These are phyloP conservation scores for Mortierella sp. DNA, from an alignment of 371 early-diverging fungal genomes.

Conservation along the genomic window DNA sequence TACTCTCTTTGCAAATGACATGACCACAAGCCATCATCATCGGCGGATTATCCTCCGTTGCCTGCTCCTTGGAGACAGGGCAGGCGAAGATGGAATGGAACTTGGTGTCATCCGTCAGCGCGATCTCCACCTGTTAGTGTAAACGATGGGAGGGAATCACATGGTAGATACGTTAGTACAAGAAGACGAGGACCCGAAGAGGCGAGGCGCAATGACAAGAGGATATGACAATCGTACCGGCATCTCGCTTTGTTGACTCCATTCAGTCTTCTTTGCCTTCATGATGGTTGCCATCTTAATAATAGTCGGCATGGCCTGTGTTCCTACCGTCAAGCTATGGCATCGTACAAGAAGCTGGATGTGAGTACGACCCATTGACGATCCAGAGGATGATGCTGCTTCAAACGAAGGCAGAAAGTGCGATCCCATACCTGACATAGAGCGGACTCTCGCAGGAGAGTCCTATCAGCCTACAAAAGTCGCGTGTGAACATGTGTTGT, in stretches of 20 bases:
- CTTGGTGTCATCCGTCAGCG: slow-evolving; percentile 79
- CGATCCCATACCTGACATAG: slow-evolving; percentile 66
- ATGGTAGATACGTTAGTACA: no score
- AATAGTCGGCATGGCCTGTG: slow-evolving; percentile 90
- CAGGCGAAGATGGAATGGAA: slow-evolving; percentile 98
- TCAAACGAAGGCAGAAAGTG: no score
- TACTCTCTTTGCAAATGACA: slow-evolving; percentile 92
- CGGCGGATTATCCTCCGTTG: slow-evolving; percentile 95
- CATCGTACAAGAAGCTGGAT: not conserved
- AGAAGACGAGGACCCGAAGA: no score
- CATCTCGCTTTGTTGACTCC: slow-evolving; percentile 92
- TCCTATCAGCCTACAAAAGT: slow-evolving; percentile 87
- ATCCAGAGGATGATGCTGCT: not conserved
- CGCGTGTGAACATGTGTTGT: slow-evolving; percentile 79
- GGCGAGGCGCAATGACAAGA: not conserved
- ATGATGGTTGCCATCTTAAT: slow-evolving; percentile 89
- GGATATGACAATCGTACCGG: slow-evolving; percentile 67
- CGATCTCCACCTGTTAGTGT: no score
- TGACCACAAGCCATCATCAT: slow-evolving; percentile 99
- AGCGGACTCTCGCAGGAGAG: slow-evolving; percentile 84
- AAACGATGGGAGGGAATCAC: not conserved
- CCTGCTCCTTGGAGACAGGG: slow-evolving; percentile 96
- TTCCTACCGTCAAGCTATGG: slow-evolving; percentile 82
- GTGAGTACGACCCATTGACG: not conserved
- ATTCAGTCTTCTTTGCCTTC: slow-evolving; percentile 85